phyloP scores from a whole-genome alignment of 2,329 filamentous ascomycete genomes.

The Stachybotrys chlorohalonatus region DNA sequence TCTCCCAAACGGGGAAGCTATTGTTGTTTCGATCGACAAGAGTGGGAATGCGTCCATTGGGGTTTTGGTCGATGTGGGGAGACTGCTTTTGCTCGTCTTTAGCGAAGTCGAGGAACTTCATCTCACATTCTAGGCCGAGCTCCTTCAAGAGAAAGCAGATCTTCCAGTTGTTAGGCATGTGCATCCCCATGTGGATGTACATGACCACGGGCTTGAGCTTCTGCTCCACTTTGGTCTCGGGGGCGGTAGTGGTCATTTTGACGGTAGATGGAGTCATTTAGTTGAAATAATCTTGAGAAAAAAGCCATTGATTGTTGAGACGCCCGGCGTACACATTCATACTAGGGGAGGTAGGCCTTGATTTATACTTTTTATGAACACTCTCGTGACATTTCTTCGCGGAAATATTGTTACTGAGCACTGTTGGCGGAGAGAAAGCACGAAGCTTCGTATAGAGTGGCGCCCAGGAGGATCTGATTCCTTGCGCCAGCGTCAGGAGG shows the following conservation, averaged over 20 bases:
- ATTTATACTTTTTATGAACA: no score
- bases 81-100: not conserved
- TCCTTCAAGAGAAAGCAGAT: not conserved
- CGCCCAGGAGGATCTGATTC: no score
- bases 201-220: not conserved
- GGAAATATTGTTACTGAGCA: no score
- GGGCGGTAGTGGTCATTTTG: not conserved
- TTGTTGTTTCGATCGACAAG: constrained; percentile 1
- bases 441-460: no score
- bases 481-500: no score
- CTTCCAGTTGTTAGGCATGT: not conserved
- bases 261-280: no score
- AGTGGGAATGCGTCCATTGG: not conserved
- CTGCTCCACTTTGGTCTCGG: not conserved
- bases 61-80: not conserved
- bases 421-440: no score
- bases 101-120: not conserved
- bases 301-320: no score
- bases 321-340: no score
- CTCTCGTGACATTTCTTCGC: no score
- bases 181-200: not conserved
- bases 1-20: not conserved
- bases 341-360: no score
- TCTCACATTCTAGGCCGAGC: not conserved
- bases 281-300: no score